phyloP scores from a whole-genome alignment of 148 eudicot species.

The Fagopyrum tataricum region DNA sequence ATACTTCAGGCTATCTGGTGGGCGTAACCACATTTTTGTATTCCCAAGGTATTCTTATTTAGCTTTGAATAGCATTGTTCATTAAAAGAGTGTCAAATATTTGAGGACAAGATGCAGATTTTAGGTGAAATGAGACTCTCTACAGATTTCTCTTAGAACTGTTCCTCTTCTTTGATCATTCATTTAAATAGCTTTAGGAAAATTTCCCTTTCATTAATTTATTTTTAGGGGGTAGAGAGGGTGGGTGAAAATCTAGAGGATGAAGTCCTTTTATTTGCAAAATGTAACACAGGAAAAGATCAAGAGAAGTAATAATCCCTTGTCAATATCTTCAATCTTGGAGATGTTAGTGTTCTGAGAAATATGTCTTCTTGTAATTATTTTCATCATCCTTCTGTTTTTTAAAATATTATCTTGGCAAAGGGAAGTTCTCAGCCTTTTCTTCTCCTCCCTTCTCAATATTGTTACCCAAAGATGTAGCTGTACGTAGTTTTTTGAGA shows the following conservation, averaged over 20 bases:
- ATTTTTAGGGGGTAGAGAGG: not conserved
- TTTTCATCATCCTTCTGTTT: not conserved
- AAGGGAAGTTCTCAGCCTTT: not conserved
- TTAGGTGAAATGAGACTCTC: not conserved
- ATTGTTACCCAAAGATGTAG: conserved; percentile 3
- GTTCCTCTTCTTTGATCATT: not conserved
- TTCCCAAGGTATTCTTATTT: conserved; percentile 70
- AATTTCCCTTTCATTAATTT: not conserved
- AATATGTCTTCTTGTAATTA: not conserved
- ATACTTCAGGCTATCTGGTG: conserved; percentile 88
- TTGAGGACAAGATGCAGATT: not conserved
- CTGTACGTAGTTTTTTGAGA: not conserved
- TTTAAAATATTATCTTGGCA: not conserved
- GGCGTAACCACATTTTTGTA: conserved; percentile 86
- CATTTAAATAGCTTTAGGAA: not conserved
- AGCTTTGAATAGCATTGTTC: not conserved
- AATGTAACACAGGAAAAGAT: not conserved
- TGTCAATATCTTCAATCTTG: not conserved
- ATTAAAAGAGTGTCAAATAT: not conserved
- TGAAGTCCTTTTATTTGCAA: not conserved
- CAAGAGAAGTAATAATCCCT: not conserved
- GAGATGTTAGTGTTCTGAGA: not conserved
- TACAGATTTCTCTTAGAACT: not conserved
- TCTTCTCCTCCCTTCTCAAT: not conserved
- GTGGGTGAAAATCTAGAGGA: not conserved